Percentiles rank a stretch among this genome's conserved stretches.
Evolutionary conservation across 140 eudicot species (phyloP).

Genomic region (Bidens hawaiensis): DNA sequence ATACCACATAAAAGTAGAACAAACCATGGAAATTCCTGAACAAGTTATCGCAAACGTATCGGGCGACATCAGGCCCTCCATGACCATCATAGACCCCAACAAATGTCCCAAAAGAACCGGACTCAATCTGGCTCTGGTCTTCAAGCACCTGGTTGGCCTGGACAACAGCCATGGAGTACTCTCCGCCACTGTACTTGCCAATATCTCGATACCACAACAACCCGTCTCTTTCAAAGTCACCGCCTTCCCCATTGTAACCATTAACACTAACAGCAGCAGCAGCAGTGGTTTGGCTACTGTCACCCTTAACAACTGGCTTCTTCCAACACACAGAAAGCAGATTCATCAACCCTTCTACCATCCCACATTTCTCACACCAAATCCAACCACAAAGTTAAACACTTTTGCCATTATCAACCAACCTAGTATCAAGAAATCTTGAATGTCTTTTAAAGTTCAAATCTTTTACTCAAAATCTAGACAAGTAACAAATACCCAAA

Average conservation of each 20-base stretch:
- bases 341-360: slow-evolving; percentile 56
- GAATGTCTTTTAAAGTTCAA: background rate
- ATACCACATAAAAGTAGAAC: too few species aligned
- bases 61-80: slow-evolving; percentile 70
- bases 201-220: slow-evolving; percentile 60
- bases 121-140: slow-evolving; percentile 83
- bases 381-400: slow-evolving; percentile 8
- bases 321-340: slow-evolving; percentile 59
- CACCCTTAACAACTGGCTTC: slow-evolving; percentile 49
- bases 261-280: slow-evolving; percentile 24
- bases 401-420: slow-evolving; percentile 12
- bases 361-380: slow-evolving; percentile 62
- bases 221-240: slow-evolving; percentile 50
- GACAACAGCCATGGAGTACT: too few species aligned
- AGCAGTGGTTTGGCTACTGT: slow-evolving; percentile 23
- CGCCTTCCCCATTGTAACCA: slow-evolving; percentile 26
- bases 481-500: slow-evolving; percentile 2
- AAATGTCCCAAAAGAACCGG: slow-evolving; percentile 78
- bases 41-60: slow-evolving; percentile 51
- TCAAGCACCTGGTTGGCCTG: slow-evolving; percentile 63
- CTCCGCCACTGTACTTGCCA: slow-evolving; percentile 54
- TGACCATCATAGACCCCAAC: too few species aligned
- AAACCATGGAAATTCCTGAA: slow-evolving; percentile 61
- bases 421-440: background rate
- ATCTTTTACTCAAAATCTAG: slow-evolving; percentile 18